Evolutionary conservation across 208 protist species (phyloP), one percentile per base, ranked within the genome.

Genomic region (Leishmania braziliensis): DNA sequence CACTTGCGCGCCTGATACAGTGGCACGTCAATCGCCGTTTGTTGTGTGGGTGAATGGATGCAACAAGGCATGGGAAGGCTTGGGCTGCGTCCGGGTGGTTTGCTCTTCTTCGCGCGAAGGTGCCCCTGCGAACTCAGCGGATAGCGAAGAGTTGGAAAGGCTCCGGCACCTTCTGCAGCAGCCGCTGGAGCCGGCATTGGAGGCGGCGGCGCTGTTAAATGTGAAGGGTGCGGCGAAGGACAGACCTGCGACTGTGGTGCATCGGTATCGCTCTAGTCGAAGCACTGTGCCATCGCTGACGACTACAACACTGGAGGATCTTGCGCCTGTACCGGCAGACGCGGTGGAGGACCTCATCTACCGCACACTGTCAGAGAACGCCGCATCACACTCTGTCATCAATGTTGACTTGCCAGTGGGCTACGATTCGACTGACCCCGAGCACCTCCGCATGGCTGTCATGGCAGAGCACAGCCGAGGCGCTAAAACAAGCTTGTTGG

Each of bases 381-480:
- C 43, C 20, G 65, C 70, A 48, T 71, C 60, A 3, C 43, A 9
- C 20, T 33, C 36, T 9, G 54, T 18, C 12, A 20, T 26, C n/a
- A 23, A 36, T 48, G 29, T 95, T 20, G 16, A 84, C 51, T 75
- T 92, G 26, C 90, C 92, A 3, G 79, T 96, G 16, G 92, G 89
- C 39, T 84, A 91, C 77, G 92, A 96, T 73, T 48, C 39, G 3
- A 75, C 54, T 1, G 92, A 93, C 56, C 43, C 84, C n/a, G 56
- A 53, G n/a, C 79, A 78, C 26, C 90, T 96, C 69, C 92, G 92
- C 2, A 96, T 96, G 92, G 81, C 86, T 9, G 86, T 92, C 4
- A 77, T 76, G 58, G 70, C 78, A 71, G 80, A 77, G 74, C 39
- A 82, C 23, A 53, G 77, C 36, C 79, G 80, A 50, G 9, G 2